Percentiles rank a stretch among this genome's conserved stretches.
Conservation (phyloP, 2,329 filamentous ascomycete genomes). For the Phoma sp. region DNA sequence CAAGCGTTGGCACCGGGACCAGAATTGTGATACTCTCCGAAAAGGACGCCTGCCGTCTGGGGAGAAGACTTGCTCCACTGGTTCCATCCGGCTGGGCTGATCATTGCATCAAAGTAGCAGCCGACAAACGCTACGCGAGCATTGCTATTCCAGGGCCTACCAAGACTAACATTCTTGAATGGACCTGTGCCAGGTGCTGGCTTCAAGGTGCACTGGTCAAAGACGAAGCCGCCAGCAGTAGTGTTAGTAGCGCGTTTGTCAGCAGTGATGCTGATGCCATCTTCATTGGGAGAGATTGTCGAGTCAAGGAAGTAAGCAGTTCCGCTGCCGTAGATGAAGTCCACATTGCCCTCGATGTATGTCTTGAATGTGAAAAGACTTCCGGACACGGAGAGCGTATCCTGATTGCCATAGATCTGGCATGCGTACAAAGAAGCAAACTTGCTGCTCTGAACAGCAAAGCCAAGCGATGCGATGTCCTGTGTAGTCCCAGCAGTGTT, state of each 20-base stretch:
- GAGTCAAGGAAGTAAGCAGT: constrained; percentile 53
- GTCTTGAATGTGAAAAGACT: constrained; percentile 50
- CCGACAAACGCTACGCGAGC: constrained; percentile 27
- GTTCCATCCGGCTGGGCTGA: constrained; percentile 28
- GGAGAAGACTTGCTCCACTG: constrained; percentile 28
- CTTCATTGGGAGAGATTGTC: constrained; percentile 46
- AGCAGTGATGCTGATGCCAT: constrained; percentile 46
- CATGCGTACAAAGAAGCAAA: constrained; percentile 48
- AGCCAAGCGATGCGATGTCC: constrained; percentile 49
- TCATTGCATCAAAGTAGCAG: constrained; percentile 28
- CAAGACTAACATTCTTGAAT: constrained; percentile 39
- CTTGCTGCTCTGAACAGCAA: constrained; percentile 52
- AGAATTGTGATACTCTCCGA: constrained; percentile 46
- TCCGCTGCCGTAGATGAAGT: constrained; percentile 54
- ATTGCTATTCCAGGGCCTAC: constrained; percentile 30
- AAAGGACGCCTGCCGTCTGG: constrained; percentile 25
- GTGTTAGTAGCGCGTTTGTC: constrained; percentile 49
- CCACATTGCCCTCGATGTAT: constrained; percentile 49
- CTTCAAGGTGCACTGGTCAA: constrained; percentile 45
- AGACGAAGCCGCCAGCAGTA: constrained; percentile 47
- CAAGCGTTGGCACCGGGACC: constrained; percentile 44
- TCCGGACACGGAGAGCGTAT: constrained; percentile 47
- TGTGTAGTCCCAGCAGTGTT: constrained; percentile 48
- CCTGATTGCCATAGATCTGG: constrained; percentile 49
- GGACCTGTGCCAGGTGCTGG: constrained; percentile 36